Evolutionary conservation across 176 grass and related monocot species (phyloP), one percentile per base, ranked within the genome.

Genomic region (Ampelocalamus luodianensis): DNA sequence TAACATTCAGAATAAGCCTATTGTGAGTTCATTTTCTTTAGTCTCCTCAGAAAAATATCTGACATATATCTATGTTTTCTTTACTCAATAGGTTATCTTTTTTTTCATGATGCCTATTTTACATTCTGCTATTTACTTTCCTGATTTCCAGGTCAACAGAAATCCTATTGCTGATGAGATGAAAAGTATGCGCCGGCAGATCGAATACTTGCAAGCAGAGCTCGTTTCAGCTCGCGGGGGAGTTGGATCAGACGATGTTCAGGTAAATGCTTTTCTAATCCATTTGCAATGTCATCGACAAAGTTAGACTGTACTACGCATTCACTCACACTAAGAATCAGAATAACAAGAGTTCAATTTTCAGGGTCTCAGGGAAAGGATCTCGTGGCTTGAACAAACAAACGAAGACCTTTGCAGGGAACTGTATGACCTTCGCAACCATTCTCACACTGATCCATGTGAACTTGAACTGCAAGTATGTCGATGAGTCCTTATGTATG

Each of bases 141-240:
- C 54, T 76, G 10, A 75, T 89, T 84, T 88, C 81, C 86, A 99
- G 96, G 91, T 99, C 78, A 99, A 99, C 77, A 94, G 96, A 87
- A 99, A 99, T 90, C 93, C 93, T 81, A 86, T 99, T 84, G 91
- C 93, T 82, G 96, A 99, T 86, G 96, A 99, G 74, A 99, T 99
- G 84, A 94, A 94, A 89, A 99, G 96, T 46, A 99, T 99, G 96
- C 91, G 90, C 32, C 96, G 96, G 61, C 91, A 99, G 46, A 89
- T 99, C 42, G 96, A 99, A 74, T 94, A 81, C 79, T 91, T 99
- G 86, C 91, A 99, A 81, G 81, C 91, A 85, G 93, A 99, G 62
- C 86, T 99, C 32, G 39, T 95, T 90, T 99, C 90, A 17, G 86
- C 78, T 89, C 96, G 84, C 29, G n/a, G 92, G 93, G 93, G 93